Conservation (phyloP, 495 filamentous ascomycete genomes). For the Parathielavia hyrcaniae region DNA sequence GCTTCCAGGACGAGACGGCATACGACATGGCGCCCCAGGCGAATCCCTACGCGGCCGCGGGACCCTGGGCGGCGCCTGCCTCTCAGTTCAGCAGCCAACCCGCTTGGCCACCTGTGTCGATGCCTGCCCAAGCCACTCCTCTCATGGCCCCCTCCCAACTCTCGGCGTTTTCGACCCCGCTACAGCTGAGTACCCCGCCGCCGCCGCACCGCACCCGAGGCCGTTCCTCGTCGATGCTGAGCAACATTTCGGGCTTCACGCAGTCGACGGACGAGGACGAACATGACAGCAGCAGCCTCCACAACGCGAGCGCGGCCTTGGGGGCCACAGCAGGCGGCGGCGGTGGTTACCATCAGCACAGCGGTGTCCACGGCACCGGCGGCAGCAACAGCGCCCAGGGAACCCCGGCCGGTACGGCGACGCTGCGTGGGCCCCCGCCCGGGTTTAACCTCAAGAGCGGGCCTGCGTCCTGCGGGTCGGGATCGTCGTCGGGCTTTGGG, state of each 20-base stretch:
- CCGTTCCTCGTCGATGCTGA: slow-evolving; percentile 62
- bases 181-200: slow-evolving; percentile 21
- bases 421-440: slow-evolving; percentile 27
- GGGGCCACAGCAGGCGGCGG: slow-evolving; percentile 10
- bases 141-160: slow-evolving; percentile 22
- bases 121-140: slow-evolving; percentile 18
- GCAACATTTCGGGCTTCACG: slow-evolving; percentile 59
- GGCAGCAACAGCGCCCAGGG: slow-evolving; percentile 2
- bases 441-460: slow-evolving; percentile 26
- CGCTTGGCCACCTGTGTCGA: slow-evolving; percentile 28
- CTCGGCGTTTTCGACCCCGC: slow-evolving; percentile 23
- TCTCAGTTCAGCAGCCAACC: slow-evolving; percentile 18
- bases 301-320: slow-evolving; percentile 5
- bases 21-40: slow-evolving; percentile 23
- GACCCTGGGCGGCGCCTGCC: slow-evolving; percentile 21
- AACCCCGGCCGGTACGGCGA: slow-evolving; percentile 12
- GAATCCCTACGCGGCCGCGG: slow-evolving; percentile 21
- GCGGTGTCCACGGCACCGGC: neutral
- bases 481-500: slow-evolving; percentile 20
- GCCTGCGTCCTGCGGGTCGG: slow-evolving; percentile 23
- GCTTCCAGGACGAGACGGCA: slow-evolving; percentile 31
- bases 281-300: slow-evolving; percentile 6
- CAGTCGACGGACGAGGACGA: slow-evolving; percentile 46
- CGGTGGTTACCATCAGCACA: neutral
- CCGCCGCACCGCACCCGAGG: slow-evolving; percentile 41